A percentile compares a stretch with the other conserved stretches of the same genome.
These are phyloP conservation scores for Entomortierella lignicola DNA, from an alignment of 192 early-diverging fungal species.

Conservation along the genomic window DNA sequence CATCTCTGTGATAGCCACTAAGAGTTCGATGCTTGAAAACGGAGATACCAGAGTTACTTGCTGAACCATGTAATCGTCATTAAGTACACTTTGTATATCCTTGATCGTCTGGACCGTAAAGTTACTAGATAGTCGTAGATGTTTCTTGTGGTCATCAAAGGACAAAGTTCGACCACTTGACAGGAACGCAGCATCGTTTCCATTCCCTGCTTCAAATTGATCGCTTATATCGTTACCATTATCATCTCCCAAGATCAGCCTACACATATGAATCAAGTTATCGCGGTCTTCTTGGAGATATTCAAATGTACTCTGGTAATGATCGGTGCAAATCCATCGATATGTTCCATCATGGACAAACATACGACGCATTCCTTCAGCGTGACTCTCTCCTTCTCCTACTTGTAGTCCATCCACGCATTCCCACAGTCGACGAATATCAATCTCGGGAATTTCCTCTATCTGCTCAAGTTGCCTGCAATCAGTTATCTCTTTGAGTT, in stretches of 20 bases:
- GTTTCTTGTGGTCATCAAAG: conserved; percentile 23
- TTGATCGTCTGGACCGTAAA: background rate
- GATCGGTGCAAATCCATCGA: conserved; percentile 25
- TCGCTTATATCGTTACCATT: background rate
- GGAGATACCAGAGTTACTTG: conserved; percentile 11
- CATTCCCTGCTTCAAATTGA: background rate
- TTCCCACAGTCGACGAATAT: conserved; percentile 28
- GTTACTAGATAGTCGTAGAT: conserved; percentile 2
- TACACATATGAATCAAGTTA: conserved; percentile 5
- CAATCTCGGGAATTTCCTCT: conserved; percentile 1
- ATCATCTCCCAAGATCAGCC: conserved; percentile 20
- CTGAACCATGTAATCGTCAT: conserved; percentile 11
- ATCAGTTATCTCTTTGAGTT: background rate
- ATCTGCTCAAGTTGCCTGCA: background rate
- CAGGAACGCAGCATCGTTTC: background rate
- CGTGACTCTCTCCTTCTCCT: background rate
- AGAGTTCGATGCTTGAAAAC: background rate
- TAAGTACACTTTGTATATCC: background rate
- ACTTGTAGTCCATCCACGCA: conserved; percentile 21
- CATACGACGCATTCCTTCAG: conserved; percentile 18
- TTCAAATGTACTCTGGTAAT: conserved; percentile 17
- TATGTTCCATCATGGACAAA: conserved; percentile 15
- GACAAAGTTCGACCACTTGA: background rate
- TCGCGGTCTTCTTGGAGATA: conserved; percentile 12
- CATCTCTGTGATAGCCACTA: conserved; percentile 13